Percentiles rank a stretch among this genome's conserved stretches.
These are phyloP conservation scores for Metarhizium guizhouense DNA, from an alignment of 2,329 filamentous ascomycete species.

Conservation along the genomic window DNA sequence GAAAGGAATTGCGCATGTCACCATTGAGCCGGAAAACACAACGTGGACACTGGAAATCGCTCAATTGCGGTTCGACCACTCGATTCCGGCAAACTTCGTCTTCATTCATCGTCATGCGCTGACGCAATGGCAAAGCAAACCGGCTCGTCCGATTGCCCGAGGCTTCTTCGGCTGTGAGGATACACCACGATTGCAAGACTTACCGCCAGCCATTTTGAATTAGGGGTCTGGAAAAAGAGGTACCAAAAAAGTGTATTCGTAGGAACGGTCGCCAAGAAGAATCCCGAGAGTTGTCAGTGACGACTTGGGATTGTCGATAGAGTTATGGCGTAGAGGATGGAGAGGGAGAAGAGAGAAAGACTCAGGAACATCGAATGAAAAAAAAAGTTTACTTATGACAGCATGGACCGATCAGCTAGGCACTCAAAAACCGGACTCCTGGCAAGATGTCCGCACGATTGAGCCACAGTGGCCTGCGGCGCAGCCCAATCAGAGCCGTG, in stretches of 20 bases:
- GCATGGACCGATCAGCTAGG: slow-evolving; percentile 22
- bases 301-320: slow-evolving; percentile 5
- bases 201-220: slow-evolving; percentile 37
- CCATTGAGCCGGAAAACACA: not conserved
- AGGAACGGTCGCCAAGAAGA: slow-evolving; percentile 8
- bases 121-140: slow-evolving; percentile 13
- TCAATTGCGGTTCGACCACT: not conserved
- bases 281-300: slow-evolving; percentile 1
- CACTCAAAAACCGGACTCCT: not conserved
- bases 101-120: slow-evolving; percentile 4
- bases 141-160: not conserved
- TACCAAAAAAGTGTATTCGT: slow-evolving; percentile 4
- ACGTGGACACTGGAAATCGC: not conserved
- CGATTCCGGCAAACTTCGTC: not conserved
- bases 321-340: slow-evolving; percentile 6
- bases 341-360: slow-evolving; percentile 15
- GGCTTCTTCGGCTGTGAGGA: slow-evolving; percentile 4
- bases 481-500: slow-evolving; percentile 26
- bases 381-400: slow-evolving; percentile 30
- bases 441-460: not conserved
- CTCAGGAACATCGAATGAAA: slow-evolving; percentile 5
- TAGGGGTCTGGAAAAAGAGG: slow-evolving; percentile 10
- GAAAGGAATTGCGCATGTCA: not conserved
- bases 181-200: slow-evolving; percentile 17
- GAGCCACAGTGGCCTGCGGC: slow-evolving; percentile 25